Base-by-base conservation (phyloP, 2,329 filamentous ascomycete genomes). In the Arthrobotrys pseudoclavata region DNA sequence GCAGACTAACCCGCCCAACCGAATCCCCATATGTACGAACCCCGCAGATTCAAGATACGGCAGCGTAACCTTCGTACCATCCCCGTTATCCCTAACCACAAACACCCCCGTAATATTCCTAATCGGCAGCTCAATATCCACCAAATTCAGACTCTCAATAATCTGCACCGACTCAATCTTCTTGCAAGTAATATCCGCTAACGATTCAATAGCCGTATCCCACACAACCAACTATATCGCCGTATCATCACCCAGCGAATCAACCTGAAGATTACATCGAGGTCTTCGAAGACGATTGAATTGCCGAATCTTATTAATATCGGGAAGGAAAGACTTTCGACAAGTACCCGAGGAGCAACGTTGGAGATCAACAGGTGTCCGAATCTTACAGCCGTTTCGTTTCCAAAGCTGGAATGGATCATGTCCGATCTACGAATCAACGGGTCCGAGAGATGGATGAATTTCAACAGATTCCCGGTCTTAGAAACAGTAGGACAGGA, bases 331-430 rank as follows among this genome's bases (percentile, higher is more conserved):
- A 22, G 9, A 7, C 1, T 22, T 34, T 12, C 7, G 9, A 22
- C n/a, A 7, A 37, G 22, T 12, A 18, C 52, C 1, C 4, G 5
- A 3, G 13, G 3, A 9, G 52, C 52, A 10, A 18, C 48, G 18
- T 34, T 57, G 29, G 52, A 66, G 50, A 42, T 74, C 45, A 50
- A 13, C 50, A 26, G 5, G 2, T 37, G 15, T 0, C 29, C 13
- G 10, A 60, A 66, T 26, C 26, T 72, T 9, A 50, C 15, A 3
- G 13, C 4, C 0, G 48, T 72, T 13, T 66, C 60, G 13, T 72
- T 72, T 26, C 69, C 61, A 6, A 66, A 37, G 10, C 29, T 72
- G 9, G n/a, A 66, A 42, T 66, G 37, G 34, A 50, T 66, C 3
- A 20, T 10, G 12, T 13, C 26, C 3, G 10, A 48, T 50, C 7